These are phyloP conservation scores for Rhamnella rubrinervis DNA, from an alignment of 331 rosid genomes.

Conservation along the genomic window DNA sequence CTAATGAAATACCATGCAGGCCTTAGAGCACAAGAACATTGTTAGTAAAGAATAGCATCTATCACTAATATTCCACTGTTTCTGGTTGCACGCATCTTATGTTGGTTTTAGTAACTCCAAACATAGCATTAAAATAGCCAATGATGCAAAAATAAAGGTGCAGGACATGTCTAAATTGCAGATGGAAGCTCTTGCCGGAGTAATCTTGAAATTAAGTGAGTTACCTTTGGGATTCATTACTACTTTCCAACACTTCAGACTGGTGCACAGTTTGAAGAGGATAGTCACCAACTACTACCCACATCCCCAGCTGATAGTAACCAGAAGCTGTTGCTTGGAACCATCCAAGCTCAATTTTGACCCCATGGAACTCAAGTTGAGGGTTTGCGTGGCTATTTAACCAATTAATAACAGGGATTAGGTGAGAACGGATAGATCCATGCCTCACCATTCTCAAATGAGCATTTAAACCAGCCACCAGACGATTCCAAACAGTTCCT, in stretches of 20 bases:
- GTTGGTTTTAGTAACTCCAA: not conserved
- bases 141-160: constrained; percentile 14
- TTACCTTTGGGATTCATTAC: constrained; percentile 64
- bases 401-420: constrained; percentile 79
- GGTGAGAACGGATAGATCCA: constrained; percentile 79
- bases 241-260: constrained; percentile 49
- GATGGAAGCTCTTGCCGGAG: not conserved
- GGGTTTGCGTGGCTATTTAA: constrained; percentile 86
- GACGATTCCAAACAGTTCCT: constrained; percentile 92
- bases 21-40: too few relatives aligned
- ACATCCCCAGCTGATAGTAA: constrained; percentile 92
- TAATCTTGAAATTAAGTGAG: constrained; percentile 1
- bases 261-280: constrained; percentile 53
- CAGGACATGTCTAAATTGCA: not conserved
- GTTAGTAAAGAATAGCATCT: too few relatives aligned
- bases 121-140: constrained; percentile 10
- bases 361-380: constrained; percentile 97
- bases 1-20: too few relatives aligned
- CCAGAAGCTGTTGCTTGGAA: constrained; percentile 99
- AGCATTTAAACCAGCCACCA: constrained; percentile 94
- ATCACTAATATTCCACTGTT: not conserved
- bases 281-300: constrained; percentile 80
- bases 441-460: constrained; percentile 88
- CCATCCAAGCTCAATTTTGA: constrained; percentile 92
- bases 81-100: constrained; percentile 17